phyloP scores from a whole-genome alignment of 345 rosid genomes.

The Jatropha curcas region DNA sequence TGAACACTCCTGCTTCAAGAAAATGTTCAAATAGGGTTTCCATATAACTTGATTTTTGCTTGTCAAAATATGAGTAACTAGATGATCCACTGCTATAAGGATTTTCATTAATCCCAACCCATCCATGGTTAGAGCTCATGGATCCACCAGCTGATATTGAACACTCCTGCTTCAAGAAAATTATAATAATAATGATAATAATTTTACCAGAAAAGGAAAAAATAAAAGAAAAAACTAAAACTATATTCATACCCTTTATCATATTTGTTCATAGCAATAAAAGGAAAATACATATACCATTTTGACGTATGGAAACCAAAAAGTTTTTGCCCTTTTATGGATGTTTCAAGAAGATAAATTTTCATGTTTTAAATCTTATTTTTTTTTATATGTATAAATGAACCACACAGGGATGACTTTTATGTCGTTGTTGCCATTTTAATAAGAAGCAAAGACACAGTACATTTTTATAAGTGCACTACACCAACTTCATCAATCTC shows the following conservation, averaged over 20 bases:
- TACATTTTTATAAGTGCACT: not conserved
- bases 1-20: conserved; percentile 48
- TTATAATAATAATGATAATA: too few species aligned
- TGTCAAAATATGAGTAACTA: conserved; percentile 42
- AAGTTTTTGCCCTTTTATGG: conserved; percentile 21
- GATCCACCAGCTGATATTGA: conserved; percentile 49
- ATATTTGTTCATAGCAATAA: too few species aligned
- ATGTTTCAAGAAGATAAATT: not conserved
- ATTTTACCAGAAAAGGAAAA: too few species aligned
- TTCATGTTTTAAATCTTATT: not conserved
- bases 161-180: conserved; percentile 41
- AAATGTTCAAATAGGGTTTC: conserved; percentile 25
- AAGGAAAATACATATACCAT: too few species aligned
- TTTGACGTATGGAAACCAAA: not conserved
- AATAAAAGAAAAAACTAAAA: too few species aligned
- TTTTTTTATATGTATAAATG: not conserved
- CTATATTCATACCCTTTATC: too few species aligned
- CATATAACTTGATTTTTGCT: conserved; percentile 31
- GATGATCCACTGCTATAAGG: conserved; percentile 39
- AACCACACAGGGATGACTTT: conserved; percentile 4
- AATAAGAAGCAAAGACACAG: not conserved
- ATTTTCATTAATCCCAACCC: conserved; percentile 52
- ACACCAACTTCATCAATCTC: conserved; percentile 5
- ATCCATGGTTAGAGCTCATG: conserved; percentile 43
- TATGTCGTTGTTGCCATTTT: conserved; percentile 18